Evolutionary conservation across 2,329 filamentous ascomycete species (phyloP), one percentile per base, ranked within the genome.

Genomic region (Fusarium sp.): DNA sequence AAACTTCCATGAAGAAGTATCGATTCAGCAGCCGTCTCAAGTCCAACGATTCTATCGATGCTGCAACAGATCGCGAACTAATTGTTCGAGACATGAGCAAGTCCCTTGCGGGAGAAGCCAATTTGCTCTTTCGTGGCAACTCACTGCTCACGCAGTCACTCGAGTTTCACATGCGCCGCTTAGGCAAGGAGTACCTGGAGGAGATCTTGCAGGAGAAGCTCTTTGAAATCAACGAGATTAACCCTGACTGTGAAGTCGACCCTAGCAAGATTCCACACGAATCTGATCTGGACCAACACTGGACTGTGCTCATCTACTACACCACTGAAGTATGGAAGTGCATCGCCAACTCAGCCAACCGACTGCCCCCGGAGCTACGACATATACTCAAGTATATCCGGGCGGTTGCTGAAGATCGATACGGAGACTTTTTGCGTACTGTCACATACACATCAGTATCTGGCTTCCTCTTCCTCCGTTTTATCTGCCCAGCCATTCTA

Each of bases 401-500:
- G 54, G 93, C 94, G 10, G 97, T 97, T 61, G 94, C 95, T 18
- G 95, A 98, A 73, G 94, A 98, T 77, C 91, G 94, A 20, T 98
- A 97, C 77, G 95, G 95, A 28, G 93, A 97, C 77, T 98, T 97
- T 74, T 83, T 97, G 41, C 90, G 94, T 28, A 95, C 92, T 3
- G 94, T 97, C 37, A 89, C 91, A 44, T 98, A 97, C 77, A 98
- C 94, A 53, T 97, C 94, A 77, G 94, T 98, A 3, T 97, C 94
- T 43, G 95, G 95, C 0, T 98, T 98, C 76, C 81, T 98, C 15
- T 98, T 98, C 78, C 84, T 98, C 64, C 91, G 95, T 8, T 98
- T 98, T 83, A 96, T 98, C 75, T 97, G 94, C 76, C 95, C 95
- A 5, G 94, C 95, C n/a, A 94, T 98, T 61, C 84, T 98, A 9